Percentiles rank a stretch among this genome's conserved stretches.
phyloP scores from a whole-genome alignment of 345 rosid genomes.

The Psidium guajava region DNA sequence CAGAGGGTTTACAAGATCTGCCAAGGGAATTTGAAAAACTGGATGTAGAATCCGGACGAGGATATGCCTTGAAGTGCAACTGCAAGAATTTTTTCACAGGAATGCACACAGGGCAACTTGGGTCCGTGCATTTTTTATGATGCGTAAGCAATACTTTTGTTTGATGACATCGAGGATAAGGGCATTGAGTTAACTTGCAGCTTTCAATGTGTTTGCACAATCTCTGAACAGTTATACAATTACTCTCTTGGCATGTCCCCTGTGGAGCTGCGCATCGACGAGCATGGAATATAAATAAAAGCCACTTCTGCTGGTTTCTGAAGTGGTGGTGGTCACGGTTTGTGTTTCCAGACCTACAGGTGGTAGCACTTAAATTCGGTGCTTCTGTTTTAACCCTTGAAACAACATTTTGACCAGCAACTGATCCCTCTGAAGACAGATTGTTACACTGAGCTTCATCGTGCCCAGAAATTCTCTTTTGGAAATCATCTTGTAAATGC shows the following conservation, averaged over 20 bases:
- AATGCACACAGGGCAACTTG: slow-evolving; percentile 80
- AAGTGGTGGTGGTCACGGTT: slow-evolving; percentile 49
- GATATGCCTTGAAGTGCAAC: slow-evolving; percentile 37
- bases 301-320: slow-evolving; percentile 75
- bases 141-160: slow-evolving; percentile 61
- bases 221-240: slow-evolving; percentile 50
- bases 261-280: slow-evolving; percentile 66
- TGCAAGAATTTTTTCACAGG: slow-evolving; percentile 56
- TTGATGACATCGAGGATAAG: slow-evolving; percentile 67
- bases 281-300: slow-evolving; percentile 82
- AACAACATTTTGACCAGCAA: slow-evolving; percentile 28
- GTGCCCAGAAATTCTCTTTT: slow-evolving; percentile 53
- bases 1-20: slow-evolving; percentile 33
- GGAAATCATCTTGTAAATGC: slow-evolving; percentile 68
- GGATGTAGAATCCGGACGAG: slow-evolving; percentile 27
- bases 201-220: slow-evolving; percentile 71
- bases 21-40: slow-evolving; percentile 20
- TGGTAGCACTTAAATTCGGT: slow-evolving; percentile 25
- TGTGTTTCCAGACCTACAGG: slow-evolving; percentile 40
- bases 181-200: slow-evolving; percentile 48
- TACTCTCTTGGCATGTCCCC: slow-evolving; percentile 64
- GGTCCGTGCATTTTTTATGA: slow-evolving; percentile 50
- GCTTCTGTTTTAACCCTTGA: slow-evolving; percentile 36
- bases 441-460: slow-evolving; percentile 77
- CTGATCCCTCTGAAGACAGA: slow-evolving; percentile 46